Percentiles rank a stretch among this genome's conserved stretches.
Conservation (phyloP, 1,139 yeast species). For the Yamadazyma epiphylla region DNA sequence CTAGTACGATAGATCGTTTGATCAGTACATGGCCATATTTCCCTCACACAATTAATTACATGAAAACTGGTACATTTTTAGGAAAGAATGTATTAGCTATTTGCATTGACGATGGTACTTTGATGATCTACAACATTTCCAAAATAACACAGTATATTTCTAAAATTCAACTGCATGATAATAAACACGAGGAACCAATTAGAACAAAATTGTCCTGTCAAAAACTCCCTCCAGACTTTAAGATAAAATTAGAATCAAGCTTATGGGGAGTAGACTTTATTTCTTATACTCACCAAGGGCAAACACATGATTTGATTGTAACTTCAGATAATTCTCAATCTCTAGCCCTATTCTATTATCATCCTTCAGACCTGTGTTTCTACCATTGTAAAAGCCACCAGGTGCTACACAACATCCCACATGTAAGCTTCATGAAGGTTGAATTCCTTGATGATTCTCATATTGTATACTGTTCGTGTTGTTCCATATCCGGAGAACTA, state of each 20-base stretch:
- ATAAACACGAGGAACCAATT: constrained; percentile 1
- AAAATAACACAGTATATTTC: constrained; percentile 19
- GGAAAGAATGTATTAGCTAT: constrained; percentile 38
- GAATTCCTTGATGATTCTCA: constrained; percentile 16
- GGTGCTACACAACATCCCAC: constrained; percentile 59
- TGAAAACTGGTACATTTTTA: constrained; percentile 24
- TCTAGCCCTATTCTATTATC: constrained; percentile 39
- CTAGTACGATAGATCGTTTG: constrained; percentile 33
- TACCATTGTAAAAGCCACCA: constrained; percentile 37
- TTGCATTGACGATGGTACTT: constrained; percentile 57
- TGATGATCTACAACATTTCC: constrained; percentile 40
- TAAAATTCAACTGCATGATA: constrained; percentile 7
- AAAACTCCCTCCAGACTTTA: constrained; percentile 28
- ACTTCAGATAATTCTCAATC: constrained; percentile 58
- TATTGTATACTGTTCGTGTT: constrained; percentile 29
- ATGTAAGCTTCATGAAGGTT: constrained; percentile 38
- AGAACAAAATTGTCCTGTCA: constrained; percentile 3
- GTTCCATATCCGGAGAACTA: constrained; percentile 49
- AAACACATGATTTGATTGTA: constrained; percentile 36
- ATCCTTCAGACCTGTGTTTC: constrained; percentile 22
- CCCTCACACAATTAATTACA: constrained; percentile 57
- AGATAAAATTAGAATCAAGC: constrained; percentile 41
- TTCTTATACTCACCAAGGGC: constrained; percentile 19
- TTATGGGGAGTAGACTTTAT: constrained; percentile 63
- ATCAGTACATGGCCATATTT: constrained; percentile 46